Evolutionary conservation across 73 alveolate genomes (phyloP).

Genomic region (Stentor coeruleus): DNA sequence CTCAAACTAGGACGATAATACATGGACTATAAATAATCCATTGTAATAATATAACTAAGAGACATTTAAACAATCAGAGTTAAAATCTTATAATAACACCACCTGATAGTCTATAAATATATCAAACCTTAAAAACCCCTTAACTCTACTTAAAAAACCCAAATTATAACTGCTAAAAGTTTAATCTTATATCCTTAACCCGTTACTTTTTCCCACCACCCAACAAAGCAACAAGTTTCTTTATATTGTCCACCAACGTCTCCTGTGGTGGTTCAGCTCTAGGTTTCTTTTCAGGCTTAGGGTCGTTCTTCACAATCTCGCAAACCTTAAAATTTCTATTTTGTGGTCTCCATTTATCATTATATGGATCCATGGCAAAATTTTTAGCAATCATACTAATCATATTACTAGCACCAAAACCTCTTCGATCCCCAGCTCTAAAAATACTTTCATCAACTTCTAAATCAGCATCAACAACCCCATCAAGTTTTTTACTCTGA

Average conservation of each 20-base stretch:
- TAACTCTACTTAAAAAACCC: too few relatives aligned
- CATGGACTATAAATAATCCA: neutral
- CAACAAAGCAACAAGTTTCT: slow-evolving; percentile 4
- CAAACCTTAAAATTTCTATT: neutral
- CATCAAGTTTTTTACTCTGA: neutral
- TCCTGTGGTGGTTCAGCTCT: neutral
- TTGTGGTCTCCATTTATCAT: neutral
- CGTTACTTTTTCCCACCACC: neutral
- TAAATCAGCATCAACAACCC: neutral
- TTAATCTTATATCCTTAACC: too few relatives aligned
- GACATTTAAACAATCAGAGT: neutral
- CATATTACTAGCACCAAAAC: neutral
- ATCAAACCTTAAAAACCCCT: too few relatives aligned
- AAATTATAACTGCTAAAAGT: too few relatives aligned
- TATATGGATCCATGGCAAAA: neutral
- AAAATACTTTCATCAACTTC: slow-evolving; percentile 3
- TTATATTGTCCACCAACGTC: slow-evolving; percentile 4
- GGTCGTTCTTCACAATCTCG: neutral
- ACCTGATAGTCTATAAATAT: too few relatives aligned
- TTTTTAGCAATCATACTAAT: neutral
- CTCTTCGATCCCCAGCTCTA: slow-evolving; percentile 24
- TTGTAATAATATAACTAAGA: neutral
- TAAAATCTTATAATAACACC: too few relatives aligned
- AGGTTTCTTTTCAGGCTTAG: neutral
- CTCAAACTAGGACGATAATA: neutral